Evolutionary conservation across 768 basidiomycete species (phyloP).

Genomic region (Nidularia pulvinata): DNA sequence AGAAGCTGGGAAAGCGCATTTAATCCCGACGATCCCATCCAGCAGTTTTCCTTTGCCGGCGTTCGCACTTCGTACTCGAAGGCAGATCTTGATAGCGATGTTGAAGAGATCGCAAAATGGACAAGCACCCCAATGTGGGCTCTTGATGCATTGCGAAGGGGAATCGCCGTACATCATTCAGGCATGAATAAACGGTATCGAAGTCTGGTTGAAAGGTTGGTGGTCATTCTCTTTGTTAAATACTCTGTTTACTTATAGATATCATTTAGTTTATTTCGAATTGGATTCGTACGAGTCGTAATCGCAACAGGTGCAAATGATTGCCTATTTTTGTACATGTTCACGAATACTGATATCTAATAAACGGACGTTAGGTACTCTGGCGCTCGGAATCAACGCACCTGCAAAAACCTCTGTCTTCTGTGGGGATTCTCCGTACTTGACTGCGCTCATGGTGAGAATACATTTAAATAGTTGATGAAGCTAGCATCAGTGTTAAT

Average conservation of each 20-base stretch:
- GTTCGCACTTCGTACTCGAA: conserved; percentile 38
- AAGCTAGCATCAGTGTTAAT: neutral
- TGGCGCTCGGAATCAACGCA: conserved; percentile 77
- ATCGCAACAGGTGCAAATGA: conserved; percentile 57
- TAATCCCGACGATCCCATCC: conserved; percentile 54
- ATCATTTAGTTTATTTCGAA: conserved; percentile 50
- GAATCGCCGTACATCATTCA: conserved; percentile 69
- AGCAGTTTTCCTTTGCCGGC: conserved; percentile 62
- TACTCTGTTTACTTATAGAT: neutral
- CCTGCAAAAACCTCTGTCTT: conserved; percentile 69
- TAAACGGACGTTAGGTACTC: conserved; percentile 57
- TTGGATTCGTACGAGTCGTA: conserved; percentile 62
- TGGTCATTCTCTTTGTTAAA: neutral
- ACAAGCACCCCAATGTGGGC: conserved; percentile 40
- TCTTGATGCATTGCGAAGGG: conserved; percentile 47
- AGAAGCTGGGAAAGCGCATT: conserved; percentile 54
- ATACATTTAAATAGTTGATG: neutral
- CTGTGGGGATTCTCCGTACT: conserved; percentile 57
- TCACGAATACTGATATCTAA: neutral
- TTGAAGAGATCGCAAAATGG: conserved; percentile 28
- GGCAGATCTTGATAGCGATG: conserved; percentile 47
- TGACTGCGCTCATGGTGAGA: conserved; percentile 60
- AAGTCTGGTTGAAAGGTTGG: conserved; percentile 57
- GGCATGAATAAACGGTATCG: conserved; percentile 70
- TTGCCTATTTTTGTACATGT: neutral